These are phyloP conservation scores for Lophium mytilinum DNA, from an alignment of 495 filamentous ascomycete species.

Conservation along the genomic window DNA sequence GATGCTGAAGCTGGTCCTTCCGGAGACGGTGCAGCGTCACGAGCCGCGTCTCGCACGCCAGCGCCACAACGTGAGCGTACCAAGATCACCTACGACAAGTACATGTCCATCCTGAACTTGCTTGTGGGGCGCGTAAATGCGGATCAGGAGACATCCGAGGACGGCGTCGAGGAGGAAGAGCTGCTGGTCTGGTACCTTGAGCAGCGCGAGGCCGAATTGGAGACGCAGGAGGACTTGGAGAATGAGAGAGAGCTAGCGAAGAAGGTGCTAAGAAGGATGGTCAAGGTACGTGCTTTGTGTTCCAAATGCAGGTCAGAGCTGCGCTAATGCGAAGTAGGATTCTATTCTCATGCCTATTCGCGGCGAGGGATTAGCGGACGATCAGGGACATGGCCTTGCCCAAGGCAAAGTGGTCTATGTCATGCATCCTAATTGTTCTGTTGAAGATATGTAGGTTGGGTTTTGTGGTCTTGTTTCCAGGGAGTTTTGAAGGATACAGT, in stretches of 20 bases:
- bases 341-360: constrained; percentile 86
- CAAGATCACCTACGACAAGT: constrained; percentile 93
- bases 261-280: constrained; percentile 92
- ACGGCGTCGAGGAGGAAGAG: constrained; percentile 83
- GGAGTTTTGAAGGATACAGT: no score
- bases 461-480: no score
- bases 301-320: neutral
- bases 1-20: constrained; percentile 14
- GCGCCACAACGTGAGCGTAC: constrained; percentile 53
- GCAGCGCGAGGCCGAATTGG: constrained; percentile 78
- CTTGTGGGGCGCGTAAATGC: constrained; percentile 76
- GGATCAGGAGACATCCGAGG: constrained; percentile 59
- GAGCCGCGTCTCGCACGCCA: constrained; percentile 31
- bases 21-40: neutral
- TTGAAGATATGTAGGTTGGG: constrained; percentile 48
- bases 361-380: constrained; percentile 68
- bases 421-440: constrained; percentile 86
- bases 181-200: constrained; percentile 90
- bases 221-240: constrained; percentile 69
- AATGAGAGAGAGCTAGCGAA: constrained; percentile 64
- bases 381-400: constrained; percentile 41
- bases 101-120: constrained; percentile 78
- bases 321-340: constrained; percentile 49
- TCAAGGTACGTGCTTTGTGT: constrained; percentile 60
- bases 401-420: constrained; percentile 68